These are phyloP conservation scores for Cercospora nicotianae DNA, from an alignment of 2,329 filamentous ascomycete species.

Conservation along the genomic window DNA sequence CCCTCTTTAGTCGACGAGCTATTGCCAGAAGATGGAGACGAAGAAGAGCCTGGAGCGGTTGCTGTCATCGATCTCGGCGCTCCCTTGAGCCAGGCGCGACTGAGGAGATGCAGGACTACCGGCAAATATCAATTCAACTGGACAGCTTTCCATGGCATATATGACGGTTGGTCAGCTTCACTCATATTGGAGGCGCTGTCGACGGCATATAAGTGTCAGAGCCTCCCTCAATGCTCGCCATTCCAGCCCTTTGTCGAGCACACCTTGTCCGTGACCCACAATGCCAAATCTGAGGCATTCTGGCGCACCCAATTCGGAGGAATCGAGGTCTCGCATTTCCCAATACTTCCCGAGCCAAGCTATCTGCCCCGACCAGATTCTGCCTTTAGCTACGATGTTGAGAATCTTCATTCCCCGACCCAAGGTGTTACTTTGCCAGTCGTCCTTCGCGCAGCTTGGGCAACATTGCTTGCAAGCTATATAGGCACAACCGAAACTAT, in stretches of 20 bases:
- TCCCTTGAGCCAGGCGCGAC: background rate
- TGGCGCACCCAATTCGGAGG: conserved; percentile 27
- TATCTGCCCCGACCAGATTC: conserved; percentile 31
- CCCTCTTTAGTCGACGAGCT: background rate
- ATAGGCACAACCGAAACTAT: background rate
- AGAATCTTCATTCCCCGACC: conserved; percentile 2
- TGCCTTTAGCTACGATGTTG: conserved; percentile 28
- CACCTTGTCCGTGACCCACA: background rate
- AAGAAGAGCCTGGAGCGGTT: background rate
- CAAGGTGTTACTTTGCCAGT: conserved; percentile 8
- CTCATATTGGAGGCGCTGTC: conserved; percentile 39
- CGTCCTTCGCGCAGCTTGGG: conserved; percentile 11
- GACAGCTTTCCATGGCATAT: conserved; percentile 41
- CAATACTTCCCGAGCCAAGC: conserved; percentile 32
- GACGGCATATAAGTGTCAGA: background rate
- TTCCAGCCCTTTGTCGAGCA: conserved; percentile 9
- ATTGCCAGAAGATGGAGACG: background rate
- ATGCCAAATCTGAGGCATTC: background rate
- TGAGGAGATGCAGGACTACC: background rate
- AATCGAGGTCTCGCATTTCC: conserved; percentile 38
- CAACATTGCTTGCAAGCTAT: background rate
- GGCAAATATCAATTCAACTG: background rate
- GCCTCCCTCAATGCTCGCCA: background rate
- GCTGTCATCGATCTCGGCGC: background rate
- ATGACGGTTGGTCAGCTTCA: conserved; percentile 43